These are phyloP conservation scores for Imleria badia DNA, from an alignment of 768 basidiomycete genomes.

Conservation along the genomic window DNA sequence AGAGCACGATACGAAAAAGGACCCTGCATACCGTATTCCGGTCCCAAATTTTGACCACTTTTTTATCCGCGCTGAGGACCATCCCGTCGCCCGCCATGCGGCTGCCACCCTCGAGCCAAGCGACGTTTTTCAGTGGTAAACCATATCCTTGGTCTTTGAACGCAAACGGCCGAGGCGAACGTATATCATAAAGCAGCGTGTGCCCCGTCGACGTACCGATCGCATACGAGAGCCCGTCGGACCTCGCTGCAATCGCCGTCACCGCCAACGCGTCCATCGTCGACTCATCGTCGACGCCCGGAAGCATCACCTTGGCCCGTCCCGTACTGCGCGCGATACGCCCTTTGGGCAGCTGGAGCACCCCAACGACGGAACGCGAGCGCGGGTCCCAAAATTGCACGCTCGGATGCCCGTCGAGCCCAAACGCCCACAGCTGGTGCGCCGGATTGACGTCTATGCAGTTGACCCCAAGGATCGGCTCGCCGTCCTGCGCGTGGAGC, in stretches of 20 bases:
- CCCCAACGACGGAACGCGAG: constrained; percentile 72
- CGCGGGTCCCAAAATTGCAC: constrained; percentile 98
- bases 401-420: constrained; percentile 80
- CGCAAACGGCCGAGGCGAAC: constrained; percentile 79
- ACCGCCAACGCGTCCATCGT: constrained; percentile 46
- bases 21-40: constrained; percentile 62
- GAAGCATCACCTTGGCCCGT: constrained; percentile 28
- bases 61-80: constrained; percentile 91
- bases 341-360: constrained; percentile 57
- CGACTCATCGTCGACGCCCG: constrained; percentile 36
- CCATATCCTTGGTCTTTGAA: constrained; percentile 98
- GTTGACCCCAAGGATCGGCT: constrained; percentile 81
- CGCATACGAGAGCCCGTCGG: constrained; percentile 91
- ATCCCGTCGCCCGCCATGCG: constrained; percentile 85
- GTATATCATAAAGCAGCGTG: constrained; percentile 91
- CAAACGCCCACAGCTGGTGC: constrained; percentile 88
- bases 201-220: constrained; percentile 95
- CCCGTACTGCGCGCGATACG: constrained; percentile 47
- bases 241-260: constrained; percentile 81
- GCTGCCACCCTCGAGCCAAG: constrained; percentile 88
- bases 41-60: constrained; percentile 98
- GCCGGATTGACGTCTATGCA: constrained; percentile 89
- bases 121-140: constrained; percentile 76
- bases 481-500: constrained; percentile 49
- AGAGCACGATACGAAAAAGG: not conserved